These are phyloP conservation scores for Myochromella boudieri DNA, from an alignment of 768 basidiomycete species.

Conservation along the genomic window DNA sequence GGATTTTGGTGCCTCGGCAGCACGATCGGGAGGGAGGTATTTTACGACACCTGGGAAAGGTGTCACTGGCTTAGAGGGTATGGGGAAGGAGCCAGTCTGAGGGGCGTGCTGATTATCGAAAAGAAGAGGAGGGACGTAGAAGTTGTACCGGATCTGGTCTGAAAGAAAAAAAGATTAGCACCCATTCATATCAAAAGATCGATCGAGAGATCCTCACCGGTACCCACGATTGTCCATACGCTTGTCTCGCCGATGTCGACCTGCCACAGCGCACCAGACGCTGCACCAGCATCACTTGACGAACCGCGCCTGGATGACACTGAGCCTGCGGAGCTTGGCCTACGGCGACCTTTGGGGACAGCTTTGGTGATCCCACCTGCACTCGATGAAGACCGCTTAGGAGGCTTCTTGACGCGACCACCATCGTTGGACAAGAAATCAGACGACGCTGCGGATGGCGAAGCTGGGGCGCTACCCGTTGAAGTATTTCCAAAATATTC, in stretches of 20 bases:
- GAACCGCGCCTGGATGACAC: constrained; percentile 69
- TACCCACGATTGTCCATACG: constrained; percentile 93
- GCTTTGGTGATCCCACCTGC: constrained; percentile 58
- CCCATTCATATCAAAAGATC: constrained; percentile 10
- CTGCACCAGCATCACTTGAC: constrained; percentile 63
- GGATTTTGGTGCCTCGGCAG: constrained; percentile 77
- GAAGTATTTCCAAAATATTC: constrained; percentile 68
- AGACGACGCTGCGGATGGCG: constrained; percentile 56
- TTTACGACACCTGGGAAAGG: constrained; percentile 87
- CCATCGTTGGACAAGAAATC: constrained; percentile 82
- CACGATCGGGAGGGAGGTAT: constrained; percentile 88
- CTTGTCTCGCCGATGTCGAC: constrained; percentile 93
- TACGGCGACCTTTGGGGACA: constrained; percentile 58
- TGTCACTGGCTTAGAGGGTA: constrained; percentile 80
- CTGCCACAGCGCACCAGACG: constrained; percentile 82
- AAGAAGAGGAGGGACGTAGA: constrained; percentile 84
- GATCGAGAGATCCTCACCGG: constrained; percentile 53
- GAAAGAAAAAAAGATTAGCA: constrained; percentile 17
- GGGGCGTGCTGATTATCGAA: constrained; percentile 79
- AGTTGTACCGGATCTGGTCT: constrained; percentile 93
- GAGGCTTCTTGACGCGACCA: constrained; percentile 72
- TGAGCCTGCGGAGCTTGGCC: constrained; percentile 78
- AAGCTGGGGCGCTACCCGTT: constrained; percentile 66
- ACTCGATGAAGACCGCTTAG: constrained; percentile 74
- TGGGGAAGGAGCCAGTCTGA: constrained; percentile 71